phyloP scores from a whole-genome alignment of 106 monocot species.

The Dendrobium huoshanense region DNA sequence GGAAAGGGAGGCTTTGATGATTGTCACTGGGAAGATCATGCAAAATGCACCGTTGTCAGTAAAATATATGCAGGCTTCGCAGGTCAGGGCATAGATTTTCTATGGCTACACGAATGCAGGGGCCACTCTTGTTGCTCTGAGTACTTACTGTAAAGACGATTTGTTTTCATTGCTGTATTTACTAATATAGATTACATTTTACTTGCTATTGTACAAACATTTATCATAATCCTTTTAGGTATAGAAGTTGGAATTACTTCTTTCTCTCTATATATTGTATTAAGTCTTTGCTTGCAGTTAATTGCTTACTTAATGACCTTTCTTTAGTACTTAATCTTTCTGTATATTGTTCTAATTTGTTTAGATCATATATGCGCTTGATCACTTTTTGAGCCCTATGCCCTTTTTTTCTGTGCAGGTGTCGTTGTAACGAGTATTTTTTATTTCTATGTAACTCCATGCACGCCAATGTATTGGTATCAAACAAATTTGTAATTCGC shows the following conservation, averaged over 20 bases:
- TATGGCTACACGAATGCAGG: slow-evolving; percentile 28
- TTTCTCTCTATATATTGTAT: background rate
- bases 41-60: too few relatives aligned
- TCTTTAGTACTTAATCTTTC: too few relatives aligned
- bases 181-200: background rate
- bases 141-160: background rate
- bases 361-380: background rate
- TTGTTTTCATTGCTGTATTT: background rate
- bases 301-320: background rate
- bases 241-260: background rate
- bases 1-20: too few relatives aligned
- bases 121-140: slow-evolving; percentile 73
- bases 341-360: background rate
- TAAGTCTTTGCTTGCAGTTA: slow-evolving; percentile 29
- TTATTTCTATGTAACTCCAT: too few relatives aligned
- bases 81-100: slow-evolving; percentile 42
- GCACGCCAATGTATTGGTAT: too few relatives aligned
- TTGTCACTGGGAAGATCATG: too few relatives aligned
- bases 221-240: background rate
- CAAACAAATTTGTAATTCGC: too few relatives aligned
- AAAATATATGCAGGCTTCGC: too few relatives aligned
- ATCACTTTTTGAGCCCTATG: too few relatives aligned
- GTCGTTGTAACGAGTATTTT: too few relatives aligned
- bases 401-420: too few relatives aligned
- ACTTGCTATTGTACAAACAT: too few relatives aligned